Base-by-base conservation (phyloP, 257 asterid species). In the Anisodus acutangulus region DNA sequence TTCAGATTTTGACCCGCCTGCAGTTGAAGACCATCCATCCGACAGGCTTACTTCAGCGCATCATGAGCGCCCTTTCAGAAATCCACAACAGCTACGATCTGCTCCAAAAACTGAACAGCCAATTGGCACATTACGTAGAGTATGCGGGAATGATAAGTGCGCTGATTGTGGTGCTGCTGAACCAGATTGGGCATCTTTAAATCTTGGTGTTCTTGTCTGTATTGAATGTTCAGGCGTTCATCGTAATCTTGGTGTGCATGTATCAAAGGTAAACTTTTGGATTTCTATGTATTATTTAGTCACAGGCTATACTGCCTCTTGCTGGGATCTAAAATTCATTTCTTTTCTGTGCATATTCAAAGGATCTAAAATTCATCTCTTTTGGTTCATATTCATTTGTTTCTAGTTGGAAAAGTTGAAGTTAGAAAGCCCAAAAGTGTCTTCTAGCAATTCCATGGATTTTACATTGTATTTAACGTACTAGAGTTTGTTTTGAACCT, bases 181-280 rank as follows among this genome's bases (percentile, higher is more conserved):
- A 81, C 99, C 99, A 12, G 99, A 97, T 86, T 97, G 99, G 99
- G 98, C 99, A 76, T 95, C 99, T 67, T 88, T 97, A 87, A 97
- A 97, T 93, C 90, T 97, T 15, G 99, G 98, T 5, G 97, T 97
- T 85, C 98, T 97, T 82, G 93, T 95, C 85, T 97, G 99, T 90
- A 97, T 97, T 9, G 99, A 97, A 86, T 97, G 99, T 91, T 97
- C 99, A 1, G 99, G 99, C 31, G 99, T 97, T 86, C 99, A 97
- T 87, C 98, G 99, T 70, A 97, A 97, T 87, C 98, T 97, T 83
- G 99, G 99, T 43, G 99, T 95, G 86, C 99, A 97, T 90, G 92
- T 97, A 89, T 97, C 99, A 76, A 97, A 97, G 99, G 99, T 97
- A 90, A 83, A 72, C 62, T 68, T 45, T 57, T 39, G 5, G 47